Base-by-base conservation (phyloP, 1,284 basidiomycete genomes). In the Leccinum griseonigrum region DNA sequence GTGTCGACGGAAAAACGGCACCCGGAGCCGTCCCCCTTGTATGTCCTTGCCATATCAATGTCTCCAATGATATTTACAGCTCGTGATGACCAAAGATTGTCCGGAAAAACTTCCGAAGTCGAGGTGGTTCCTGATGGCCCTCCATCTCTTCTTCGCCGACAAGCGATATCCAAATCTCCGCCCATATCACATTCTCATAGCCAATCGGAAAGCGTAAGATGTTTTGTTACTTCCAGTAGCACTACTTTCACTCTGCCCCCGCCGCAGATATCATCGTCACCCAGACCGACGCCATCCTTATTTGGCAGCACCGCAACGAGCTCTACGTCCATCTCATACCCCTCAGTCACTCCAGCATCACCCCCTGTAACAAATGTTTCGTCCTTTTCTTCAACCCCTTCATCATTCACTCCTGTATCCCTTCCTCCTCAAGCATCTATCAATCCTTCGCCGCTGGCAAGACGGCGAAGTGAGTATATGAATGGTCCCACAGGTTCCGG, bases 361-460 rank as follows among this genome's bases (percentile, higher is more conserved):
- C 67, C 69, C 67, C 56, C 75, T 68, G 60, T 77, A 71, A 40
- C 74, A 54, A 75, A 79, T 73, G 28, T 76, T 62, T 67, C 82
- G 64, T 70, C 73, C 68, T 66, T 73, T 66, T 57, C 72, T 64
- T 60, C 66, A 28, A 66, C 52, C 14, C 52, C 68, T 57, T 59
- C 73, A 36, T 71, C 75, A 58, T 68, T 72, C 50, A 75, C 73
- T 18, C 65, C 78, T 48, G 78, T 83, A 59, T 78, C 89, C 0
- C 83, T 91, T 2, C 90, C 89, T 18, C 90, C 92, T 1, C 87
- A 87, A 70, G 92, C 90, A 11, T 92, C 92, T 36, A 85, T 92
- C 66, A 90, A 88, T 65, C 85, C 87, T 43, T 86, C 90, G 14
- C 73, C 73, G 1, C 76, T 91, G 3, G 83, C 91, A 0, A 84